Evolutionary conservation across 495 filamentous ascomycete species (phyloP), one percentile per base, ranked within the genome.

Genomic region (Hypomontagnella monticulosa): DNA sequence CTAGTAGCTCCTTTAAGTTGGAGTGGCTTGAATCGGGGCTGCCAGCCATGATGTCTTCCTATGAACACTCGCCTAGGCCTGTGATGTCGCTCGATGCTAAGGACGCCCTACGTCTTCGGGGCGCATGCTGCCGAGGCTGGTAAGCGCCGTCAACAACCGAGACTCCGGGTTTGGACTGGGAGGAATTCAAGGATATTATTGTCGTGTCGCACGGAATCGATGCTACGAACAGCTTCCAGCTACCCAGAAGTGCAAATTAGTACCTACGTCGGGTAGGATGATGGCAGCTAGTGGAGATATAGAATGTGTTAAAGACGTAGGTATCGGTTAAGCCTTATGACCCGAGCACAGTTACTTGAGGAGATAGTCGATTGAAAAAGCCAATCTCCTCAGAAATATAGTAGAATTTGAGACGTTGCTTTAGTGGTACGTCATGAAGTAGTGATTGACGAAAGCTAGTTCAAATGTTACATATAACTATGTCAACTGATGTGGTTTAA

Each of bases 1-100:
- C 43, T 5, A 51, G 30, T 10, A 64, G 47, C 23, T 70, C 67
- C 49, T 70, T 70, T 10, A 61, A 37, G 40, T 40, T 66, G 38
- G 62, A 48, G 20, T 61, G 42, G 47, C 57, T 70, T 12, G 62
- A 61, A 44, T 70, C 67, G 2, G 67, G 23, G 52, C 67, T 70
- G 48, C 54, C 62, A 11, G 67, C 67, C 67, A 70, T 70, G 30
- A 14, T 66, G 58, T 11, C 61, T 60, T 30, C 36, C 33, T 20
- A 18, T 54, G 19, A n/a, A 16, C 18, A 18, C 20, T 57, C 51
- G 40, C 43, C 37, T 47, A 58, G 42, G 27, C 1, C 57, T 46
- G 36, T 57, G 44, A 56, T 57, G 18, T 60, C 40, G 37, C 53
- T 59, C 18, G 19, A 37, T 61, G 51, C 55, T 69, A 57, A 49